phyloP scores from a whole-genome alignment of 331 rosid genomes.

The Pyracantha coccinea region DNA sequence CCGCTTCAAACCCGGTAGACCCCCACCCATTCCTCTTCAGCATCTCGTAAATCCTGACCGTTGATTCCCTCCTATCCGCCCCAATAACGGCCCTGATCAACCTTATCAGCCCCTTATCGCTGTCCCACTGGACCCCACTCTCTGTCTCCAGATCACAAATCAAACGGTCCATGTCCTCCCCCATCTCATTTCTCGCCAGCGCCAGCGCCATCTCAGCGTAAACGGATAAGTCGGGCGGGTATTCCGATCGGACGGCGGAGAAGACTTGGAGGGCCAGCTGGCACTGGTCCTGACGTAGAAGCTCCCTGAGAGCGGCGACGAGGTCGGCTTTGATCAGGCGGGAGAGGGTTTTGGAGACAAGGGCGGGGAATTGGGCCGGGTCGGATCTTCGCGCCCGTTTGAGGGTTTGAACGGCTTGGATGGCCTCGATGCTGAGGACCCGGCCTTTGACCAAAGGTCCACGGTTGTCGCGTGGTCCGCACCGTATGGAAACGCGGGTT shows the following conservation, averaged over 20 bases:
- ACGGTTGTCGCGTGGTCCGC: slow-evolving; percentile 94
- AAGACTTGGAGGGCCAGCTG: slow-evolving; percentile 60
- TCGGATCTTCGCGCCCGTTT: slow-evolving; percentile 64
- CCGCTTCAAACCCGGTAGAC: slow-evolving; percentile 16
- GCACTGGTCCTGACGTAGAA: slow-evolving; percentile 76
- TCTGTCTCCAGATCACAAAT: slow-evolving; percentile 38
- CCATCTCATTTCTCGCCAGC: slow-evolving; percentile 34
- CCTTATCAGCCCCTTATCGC: slow-evolving; percentile 50
- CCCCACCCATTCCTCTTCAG: slow-evolving; percentile 64
- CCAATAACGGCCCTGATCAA: slow-evolving; percentile 60
- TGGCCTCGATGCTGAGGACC: slow-evolving; percentile 86
- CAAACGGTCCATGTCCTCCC: slow-evolving; percentile 55
- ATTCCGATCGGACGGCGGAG: slow-evolving; percentile 63
- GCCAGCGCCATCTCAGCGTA: slow-evolving; percentile 52
- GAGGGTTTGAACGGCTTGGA: slow-evolving; percentile 84
- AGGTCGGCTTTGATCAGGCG: slow-evolving; percentile 75
- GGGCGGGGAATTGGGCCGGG: slow-evolving; percentile 22
- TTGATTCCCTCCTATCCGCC: slow-evolving; percentile 58
- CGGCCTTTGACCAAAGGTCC: slow-evolving; percentile 83
- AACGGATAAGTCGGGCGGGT: slow-evolving; percentile 39
- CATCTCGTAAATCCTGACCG: slow-evolving; percentile 64
- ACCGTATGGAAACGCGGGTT: slow-evolving; percentile 29
- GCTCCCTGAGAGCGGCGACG: slow-evolving; percentile 71
- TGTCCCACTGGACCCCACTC: slow-evolving; percentile 20
- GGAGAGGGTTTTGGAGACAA: slow-evolving; percentile 42